A percentile compares a stretch with the other conserved stretches of the same genome.
phyloP scores from a whole-genome alignment of 2,329 filamentous ascomycete genomes.

The Cercospora nicotianae region DNA sequence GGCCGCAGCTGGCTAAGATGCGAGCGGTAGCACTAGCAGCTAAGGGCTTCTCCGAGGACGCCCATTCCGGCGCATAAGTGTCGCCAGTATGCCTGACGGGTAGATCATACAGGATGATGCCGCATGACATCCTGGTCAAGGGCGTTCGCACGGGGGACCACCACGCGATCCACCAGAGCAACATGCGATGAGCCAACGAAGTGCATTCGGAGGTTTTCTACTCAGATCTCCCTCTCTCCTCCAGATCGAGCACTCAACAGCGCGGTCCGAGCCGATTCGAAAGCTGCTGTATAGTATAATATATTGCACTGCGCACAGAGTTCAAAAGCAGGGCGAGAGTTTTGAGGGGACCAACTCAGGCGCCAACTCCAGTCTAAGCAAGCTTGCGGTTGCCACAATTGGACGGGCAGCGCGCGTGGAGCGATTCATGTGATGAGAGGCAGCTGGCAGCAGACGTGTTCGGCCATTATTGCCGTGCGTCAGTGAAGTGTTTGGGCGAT shows the following conservation, averaged over 20 bases:
- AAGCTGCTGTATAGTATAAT: constrained; percentile 16
- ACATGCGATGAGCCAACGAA: constrained; percentile 13
- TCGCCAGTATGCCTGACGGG: constrained; percentile 3
- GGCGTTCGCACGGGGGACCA: constrained; percentile 21
- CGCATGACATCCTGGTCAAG: constrained; percentile 17
- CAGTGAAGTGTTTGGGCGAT: neutral
- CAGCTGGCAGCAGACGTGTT: neutral
- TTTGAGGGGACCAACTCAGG: constrained; percentile 15
- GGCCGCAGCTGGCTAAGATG: constrained; percentile 15
- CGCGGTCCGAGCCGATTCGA: constrained; percentile 24
- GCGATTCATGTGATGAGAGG: constrained; percentile 6
- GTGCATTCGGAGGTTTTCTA: constrained; percentile 23
- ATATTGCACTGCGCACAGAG: constrained; percentile 14
- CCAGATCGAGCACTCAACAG: constrained; percentile 23
- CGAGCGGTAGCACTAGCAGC: constrained; percentile 11
- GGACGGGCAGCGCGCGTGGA: constrained; percentile 3
- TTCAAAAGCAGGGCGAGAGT: constrained; percentile 20
- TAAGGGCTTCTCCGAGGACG: constrained; percentile 11
- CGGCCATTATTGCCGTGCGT: neutral
- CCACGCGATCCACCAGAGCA: constrained; percentile 18
- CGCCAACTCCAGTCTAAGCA: constrained; percentile 11
- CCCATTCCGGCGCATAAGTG: constrained; percentile 7
- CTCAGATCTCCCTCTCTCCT: constrained; percentile 19
- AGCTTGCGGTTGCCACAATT: constrained; percentile 24
- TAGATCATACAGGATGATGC: constrained; percentile 19